A percentile compares a stretch with the other conserved stretches of the same genome.
Evolutionary conservation across 768 basidiomycete genomes (phyloP).

Genomic region (Trametes cingulata): DNA sequence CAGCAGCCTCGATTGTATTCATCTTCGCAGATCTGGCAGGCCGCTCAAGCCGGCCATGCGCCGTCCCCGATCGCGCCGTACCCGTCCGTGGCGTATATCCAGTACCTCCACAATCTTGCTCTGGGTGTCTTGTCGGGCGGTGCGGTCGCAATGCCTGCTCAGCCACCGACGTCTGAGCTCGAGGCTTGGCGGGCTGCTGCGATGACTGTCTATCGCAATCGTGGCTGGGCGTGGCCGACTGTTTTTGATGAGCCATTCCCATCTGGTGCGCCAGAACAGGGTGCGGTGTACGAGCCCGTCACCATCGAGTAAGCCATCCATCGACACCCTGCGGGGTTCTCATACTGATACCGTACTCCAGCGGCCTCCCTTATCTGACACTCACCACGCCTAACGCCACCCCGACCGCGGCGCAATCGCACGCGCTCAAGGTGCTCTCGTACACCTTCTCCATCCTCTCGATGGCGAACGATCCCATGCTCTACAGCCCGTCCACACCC

Average conservation of each 20-base stretch:
- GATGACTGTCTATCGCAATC: constrained; percentile 32
- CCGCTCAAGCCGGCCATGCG: not conserved
- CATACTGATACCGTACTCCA: constrained; percentile 23
- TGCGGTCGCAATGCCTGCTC: not conserved
- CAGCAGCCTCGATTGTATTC: not conserved
- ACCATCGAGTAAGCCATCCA: constrained; percentile 32
- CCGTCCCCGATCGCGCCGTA: not conserved
- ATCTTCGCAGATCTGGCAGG: not conserved
- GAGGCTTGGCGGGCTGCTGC: constrained; percentile 22
- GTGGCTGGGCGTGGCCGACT: constrained; percentile 46
- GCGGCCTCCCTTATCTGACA: constrained; percentile 55
- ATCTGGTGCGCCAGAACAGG: constrained; percentile 22
- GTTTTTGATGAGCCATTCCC: constrained; percentile 43
- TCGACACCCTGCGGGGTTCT: not conserved
- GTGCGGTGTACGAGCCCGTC: constrained; percentile 37
- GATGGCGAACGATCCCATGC: constrained; percentile 22
- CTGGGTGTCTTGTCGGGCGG: constrained; percentile 5
- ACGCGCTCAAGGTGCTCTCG: constrained; percentile 65
- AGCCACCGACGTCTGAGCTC: constrained; percentile 7
- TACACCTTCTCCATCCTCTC: constrained; percentile 54
- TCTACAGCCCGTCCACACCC: constrained; percentile 12
- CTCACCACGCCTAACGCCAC: constrained; percentile 44
- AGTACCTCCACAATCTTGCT: constrained; percentile 9
- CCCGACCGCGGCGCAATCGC: constrained; percentile 61
- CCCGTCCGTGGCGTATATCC: constrained; percentile 4